Evolutionary conservation across 345 rosid genomes (phyloP), one percentile per base, ranked within the genome.

Genomic region (Stellera chamaejasme): DNA sequence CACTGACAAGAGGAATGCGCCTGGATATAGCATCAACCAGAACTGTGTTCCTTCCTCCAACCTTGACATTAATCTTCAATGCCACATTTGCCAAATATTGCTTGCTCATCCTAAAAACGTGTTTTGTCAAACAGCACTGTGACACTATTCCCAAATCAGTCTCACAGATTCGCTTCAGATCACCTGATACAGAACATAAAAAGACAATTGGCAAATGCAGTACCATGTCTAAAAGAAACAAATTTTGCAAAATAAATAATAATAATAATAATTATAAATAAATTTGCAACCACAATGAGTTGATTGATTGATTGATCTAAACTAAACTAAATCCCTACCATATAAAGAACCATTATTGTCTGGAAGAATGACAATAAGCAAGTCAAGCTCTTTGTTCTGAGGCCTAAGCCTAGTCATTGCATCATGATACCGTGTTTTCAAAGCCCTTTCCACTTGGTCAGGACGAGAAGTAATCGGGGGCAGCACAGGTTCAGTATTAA

Each of bases 341-440:
- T 94, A 94, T 48, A 94, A 88, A 46, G 99, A 87, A 41, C 99
- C 99, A 59, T 94, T 94, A 52, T 87, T 94, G 74, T 94, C 99
- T 0, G 97, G 99, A 10, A 94, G 84, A 68, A 94, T 83, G 47
- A 87, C 97, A 50, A 94, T 79, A n/a, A 94, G 90, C 6, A 94
- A 81, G 73, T 94, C 99, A 60, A 94, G 82, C 63, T 90, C 99
- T 69, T 78, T 94, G 14, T 86, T 81, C 19, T 69, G 71, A 15
- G 86, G 54, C 43, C 66, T 76, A 19, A 92, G 75, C 63, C 70
- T 87, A 45, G 82, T 68, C 68, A 79, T 82, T 45, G 97, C 97
- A 64, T 89, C 99, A 75, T 85, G 94, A 55, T 78, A 93, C 16
- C 96, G 73, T 13, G 90, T 70, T 64, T 89, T 93, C 66, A 93